Evolutionary conservation across 306 rosid species (phyloP).

Genomic region (Ochetophila trinervis): DNA sequence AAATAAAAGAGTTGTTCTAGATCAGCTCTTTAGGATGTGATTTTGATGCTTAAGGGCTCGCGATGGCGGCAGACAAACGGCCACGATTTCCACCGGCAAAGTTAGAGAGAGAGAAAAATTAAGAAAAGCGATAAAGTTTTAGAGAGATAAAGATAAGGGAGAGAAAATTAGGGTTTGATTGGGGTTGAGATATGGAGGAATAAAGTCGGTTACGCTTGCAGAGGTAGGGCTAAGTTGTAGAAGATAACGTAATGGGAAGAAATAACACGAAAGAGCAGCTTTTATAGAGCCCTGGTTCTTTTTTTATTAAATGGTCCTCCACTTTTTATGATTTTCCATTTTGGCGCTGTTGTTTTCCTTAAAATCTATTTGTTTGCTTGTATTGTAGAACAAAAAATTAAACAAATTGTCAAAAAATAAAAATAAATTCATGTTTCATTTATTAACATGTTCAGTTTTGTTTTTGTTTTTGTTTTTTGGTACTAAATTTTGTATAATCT

Average conservation of each 20-base stretch:
- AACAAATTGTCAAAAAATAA: no score
- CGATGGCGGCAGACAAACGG: conserved; percentile 3
- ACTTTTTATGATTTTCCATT: background rate
- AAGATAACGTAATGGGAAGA: conserved; percentile 29
- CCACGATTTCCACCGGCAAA: conserved; percentile 6
- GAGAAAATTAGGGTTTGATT: background rate
- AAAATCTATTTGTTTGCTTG: no score
- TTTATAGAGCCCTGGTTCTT: conserved; percentile 20
- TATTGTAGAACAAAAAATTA: no score
- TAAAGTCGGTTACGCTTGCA: conserved; percentile 18
- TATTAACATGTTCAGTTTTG: no score
- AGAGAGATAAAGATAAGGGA: background rate
- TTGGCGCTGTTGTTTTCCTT: no score
- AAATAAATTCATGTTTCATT: no score
- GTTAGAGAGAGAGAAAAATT: conserved; percentile 10
- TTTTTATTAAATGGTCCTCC: conserved; percentile 21
- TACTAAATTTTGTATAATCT: no score
- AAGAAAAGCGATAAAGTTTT: background rate
- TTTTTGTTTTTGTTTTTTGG: no score
- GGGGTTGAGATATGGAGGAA: conserved; percentile 1
- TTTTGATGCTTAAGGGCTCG: background rate
- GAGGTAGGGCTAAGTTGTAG: conserved; percentile 40
- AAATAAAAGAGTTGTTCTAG: background rate
- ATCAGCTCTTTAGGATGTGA: background rate
- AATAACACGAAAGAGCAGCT: conserved; percentile 17